phyloP scores from a whole-genome alignment of 2,329 filamentous ascomycete genomes.

The Aureobasidium sp. region DNA sequence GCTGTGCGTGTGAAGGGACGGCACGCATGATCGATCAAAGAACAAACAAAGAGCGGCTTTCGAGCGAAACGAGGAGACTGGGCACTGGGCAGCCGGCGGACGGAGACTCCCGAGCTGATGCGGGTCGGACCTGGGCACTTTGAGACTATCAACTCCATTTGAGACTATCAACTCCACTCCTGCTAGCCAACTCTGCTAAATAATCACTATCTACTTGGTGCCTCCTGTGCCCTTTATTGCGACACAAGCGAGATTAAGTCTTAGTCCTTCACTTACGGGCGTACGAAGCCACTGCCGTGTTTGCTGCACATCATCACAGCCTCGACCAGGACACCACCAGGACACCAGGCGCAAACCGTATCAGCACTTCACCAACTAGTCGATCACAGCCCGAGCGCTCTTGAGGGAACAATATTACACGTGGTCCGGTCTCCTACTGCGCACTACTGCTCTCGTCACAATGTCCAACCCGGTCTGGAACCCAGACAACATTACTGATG shows the following conservation, averaged over 20 bases:
- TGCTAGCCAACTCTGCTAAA: background rate
- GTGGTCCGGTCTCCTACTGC: conserved; percentile 1
- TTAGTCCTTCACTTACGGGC: background rate
- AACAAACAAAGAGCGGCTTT: too few species aligned
- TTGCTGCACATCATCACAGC: conserved; percentile 10
- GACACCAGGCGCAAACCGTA: background rate
- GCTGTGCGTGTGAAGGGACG: too few species aligned
- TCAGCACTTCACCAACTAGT: background rate
- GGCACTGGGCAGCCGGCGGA: too few species aligned
- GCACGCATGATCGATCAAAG: too few species aligned
- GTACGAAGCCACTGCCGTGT: conserved; percentile 8
- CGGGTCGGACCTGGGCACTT: background rate
- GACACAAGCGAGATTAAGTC: conserved; percentile 16
- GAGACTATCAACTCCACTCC: conserved; percentile 16
- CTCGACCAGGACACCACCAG: too few species aligned
- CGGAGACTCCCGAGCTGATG: background rate
- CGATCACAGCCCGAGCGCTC: conserved; percentile 4
- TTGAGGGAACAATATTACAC: background rate
- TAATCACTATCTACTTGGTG: conserved; percentile 7
- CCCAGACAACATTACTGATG: conserved; percentile 93
- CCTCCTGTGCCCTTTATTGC: background rate
- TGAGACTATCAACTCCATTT: conserved; percentile 4
- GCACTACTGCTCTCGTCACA: background rate
- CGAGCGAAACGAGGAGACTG: too few species aligned
- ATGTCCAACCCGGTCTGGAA: conserved; percentile 77